Base-by-base conservation (phyloP, 768 basidiomycete genomes). In the Amanita exitialis region DNA sequence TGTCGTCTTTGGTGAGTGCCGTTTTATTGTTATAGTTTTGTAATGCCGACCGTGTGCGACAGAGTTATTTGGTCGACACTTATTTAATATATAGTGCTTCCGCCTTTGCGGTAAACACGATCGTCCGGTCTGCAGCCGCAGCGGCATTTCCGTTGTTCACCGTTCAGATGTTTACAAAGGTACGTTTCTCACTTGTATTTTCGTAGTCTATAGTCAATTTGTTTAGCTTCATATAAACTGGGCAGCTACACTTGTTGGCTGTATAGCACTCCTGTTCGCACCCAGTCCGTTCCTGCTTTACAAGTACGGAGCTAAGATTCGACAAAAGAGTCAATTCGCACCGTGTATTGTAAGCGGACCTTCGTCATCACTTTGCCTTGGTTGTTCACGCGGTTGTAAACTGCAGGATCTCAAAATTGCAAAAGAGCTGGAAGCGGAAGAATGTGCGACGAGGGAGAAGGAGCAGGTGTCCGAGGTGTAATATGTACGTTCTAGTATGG, bases 211-310 rank as follows among this genome's bases (percentile, higher is more conserved):
- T n/a, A 54, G 52, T 34, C 53, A 43, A 38, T 36, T 32, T 16
- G 81, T 16, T 21, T 55, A 76, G 71, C 50, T 78, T 54, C 73
- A 73, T 13, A 66, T 76, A 18, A 72, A 76, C 54, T 77, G 74
- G 73, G 73, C 75, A 3, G 65, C 66, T 20, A 77, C 76, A 1
- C 61, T 87, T n/a, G 67, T 86, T 13, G 85, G 76, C 6, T 66
- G 77, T 49, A 58, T 86, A 21, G 71, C 71, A 0, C 64, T 84
- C 3, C 54, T 82, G 15, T 75, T 83, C 30, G 70, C 77, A 0
- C 86, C 85, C 1, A 77, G 74, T 38, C 84, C 85, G 0, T 80
- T 84, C 67, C 58, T 84, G 27, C 86, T 88, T 69, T 83, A 80
- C 64, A 76, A 74, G 51, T 86, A 79, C 61, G 85, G 86, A 2